Evolutionary conservation across 2,329 filamentous ascomycete genomes (phyloP).

Genomic region (Xylaria sp.): DNA sequence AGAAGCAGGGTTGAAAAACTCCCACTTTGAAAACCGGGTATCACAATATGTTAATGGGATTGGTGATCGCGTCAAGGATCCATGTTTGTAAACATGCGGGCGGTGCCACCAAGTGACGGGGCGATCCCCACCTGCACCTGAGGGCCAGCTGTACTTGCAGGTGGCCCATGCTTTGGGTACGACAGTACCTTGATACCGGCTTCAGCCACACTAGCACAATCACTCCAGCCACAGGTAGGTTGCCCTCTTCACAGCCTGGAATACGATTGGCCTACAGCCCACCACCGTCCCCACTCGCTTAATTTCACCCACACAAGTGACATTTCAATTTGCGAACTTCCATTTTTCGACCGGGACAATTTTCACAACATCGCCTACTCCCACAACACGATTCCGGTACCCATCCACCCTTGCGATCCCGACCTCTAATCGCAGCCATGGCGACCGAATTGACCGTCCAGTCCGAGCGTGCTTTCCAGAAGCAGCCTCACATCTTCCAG

Average conservation of each 20-base stretch:
- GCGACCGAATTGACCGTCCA: conserved; percentile 99
- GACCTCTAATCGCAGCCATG: conserved; percentile 66
- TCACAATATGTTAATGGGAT: not conserved
- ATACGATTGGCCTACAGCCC: not conserved
- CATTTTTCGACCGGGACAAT: conserved; percentile 18
- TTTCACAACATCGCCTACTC: conserved; percentile 29
- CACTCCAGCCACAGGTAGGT: conserved; percentile 3
- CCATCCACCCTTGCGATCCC: conserved; percentile 46
- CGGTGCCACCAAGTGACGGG: conserved; percentile 5
- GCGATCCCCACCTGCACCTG: not conserved
- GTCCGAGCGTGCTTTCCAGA: conserved; percentile 99
- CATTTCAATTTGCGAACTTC: conserved; percentile 20
- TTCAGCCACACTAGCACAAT: not conserved
- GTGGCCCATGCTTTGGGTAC: conserved; percentile 2
- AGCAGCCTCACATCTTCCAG: conserved; percentile 99
- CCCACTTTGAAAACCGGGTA: not conserved
- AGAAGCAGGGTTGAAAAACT: not conserved
- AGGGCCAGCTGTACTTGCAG: not conserved
- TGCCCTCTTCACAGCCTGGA: too few relatives aligned
- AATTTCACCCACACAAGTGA: conserved; percentile 29
- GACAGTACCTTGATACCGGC: not conserved
- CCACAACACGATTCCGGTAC: conserved; percentile 27
- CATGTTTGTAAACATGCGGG: conserved; percentile 27
- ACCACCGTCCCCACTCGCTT: not conserved
- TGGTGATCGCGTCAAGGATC: not conserved